Evolutionary conservation across 1,284 basidiomycete genomes (phyloP), one percentile per base, ranked within the genome.

Genomic region (Pholiota adiposa): DNA sequence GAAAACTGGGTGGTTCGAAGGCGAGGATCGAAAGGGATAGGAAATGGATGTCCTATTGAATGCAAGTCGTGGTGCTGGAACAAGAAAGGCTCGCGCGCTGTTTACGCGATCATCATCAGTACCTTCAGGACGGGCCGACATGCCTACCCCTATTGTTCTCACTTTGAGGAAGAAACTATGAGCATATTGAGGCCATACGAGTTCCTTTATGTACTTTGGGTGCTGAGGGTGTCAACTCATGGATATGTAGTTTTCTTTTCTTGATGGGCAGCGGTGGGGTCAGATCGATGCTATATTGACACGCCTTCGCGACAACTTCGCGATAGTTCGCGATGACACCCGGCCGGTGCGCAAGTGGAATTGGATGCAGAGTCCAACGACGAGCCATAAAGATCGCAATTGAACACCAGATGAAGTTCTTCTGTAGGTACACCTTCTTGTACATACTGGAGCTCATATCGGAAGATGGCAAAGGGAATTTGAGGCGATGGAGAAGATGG

Each of bases 11-110:
- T 4, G 27, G 9, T 2, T 27, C 21, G 11, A 7, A 4, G 4
- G 3, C 16, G 12, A 2, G 12, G 44, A 23, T 23, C 14, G 44
- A 11, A 23, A 25, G 11, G 21, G 43, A 25, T 23, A 7, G 38
- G 38, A 34, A 23, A 44, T 33, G 53, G 33, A n/a, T 54, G 53
- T 46, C 31, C 38, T 54, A 36, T 44, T 54, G 43, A 8, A 29
- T 16, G 14, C 2, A 27, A 46, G 44, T 29, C 23, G 14, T 12
- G 25, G 21, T 46, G 44, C 23, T 46, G 44, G 23, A 44, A 46
- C 44, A 46, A 46, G 16, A 46, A 46, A 27, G 44, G 23, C 23
- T 46, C 9, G 25, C 12, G 21, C 21, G 7, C 41, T 2, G 19
- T 21, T 44, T 21, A 25, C 44, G 23, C 25, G 44, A 46, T 46